These are phyloP conservation scores for Lachnellula hyalina DNA, from an alignment of 2,329 filamentous ascomycete species.

Conservation along the genomic window DNA sequence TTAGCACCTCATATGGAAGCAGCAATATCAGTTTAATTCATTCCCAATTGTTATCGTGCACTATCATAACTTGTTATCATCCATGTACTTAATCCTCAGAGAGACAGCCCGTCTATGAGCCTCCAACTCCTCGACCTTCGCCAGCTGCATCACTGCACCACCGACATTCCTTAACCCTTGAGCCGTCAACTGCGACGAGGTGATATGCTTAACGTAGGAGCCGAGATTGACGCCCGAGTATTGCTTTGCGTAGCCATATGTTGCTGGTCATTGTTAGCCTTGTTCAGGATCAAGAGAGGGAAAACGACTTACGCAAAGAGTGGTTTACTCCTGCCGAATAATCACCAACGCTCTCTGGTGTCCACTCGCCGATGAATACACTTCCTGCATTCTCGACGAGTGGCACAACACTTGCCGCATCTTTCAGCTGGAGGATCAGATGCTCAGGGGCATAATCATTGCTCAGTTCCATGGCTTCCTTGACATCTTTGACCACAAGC, in stretches of 20 bases:
- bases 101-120: slow-evolving; percentile 76
- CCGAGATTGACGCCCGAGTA: slow-evolving; percentile 96
- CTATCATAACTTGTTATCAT: slow-evolving; percentile 26
- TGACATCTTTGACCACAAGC: slow-evolving; percentile 64
- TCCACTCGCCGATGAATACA: slow-evolving; percentile 95
- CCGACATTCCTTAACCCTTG: slow-evolving; percentile 84
- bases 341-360: slow-evolving; percentile 94
- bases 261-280: slow-evolving; percentile 52
- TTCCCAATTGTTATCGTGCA: neutral
- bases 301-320: slow-evolving; percentile 72
- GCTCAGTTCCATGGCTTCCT: slow-evolving; percentile 74
- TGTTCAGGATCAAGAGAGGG: neutral
- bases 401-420: slow-evolving; percentile 69
- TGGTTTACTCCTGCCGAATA: slow-evolving; percentile 98
- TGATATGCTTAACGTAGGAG: slow-evolving; percentile 98
- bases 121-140: slow-evolving; percentile 89
- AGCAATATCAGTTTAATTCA: too few species aligned
- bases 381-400: slow-evolving; percentile 89
- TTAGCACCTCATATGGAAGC: too few species aligned
- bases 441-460: slow-evolving; percentile 97
- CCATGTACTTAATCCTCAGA: slow-evolving; percentile 50
- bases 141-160: slow-evolving; percentile 86
- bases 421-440: slow-evolving; percentile 80
- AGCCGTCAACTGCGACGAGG: slow-evolving; percentile 81
- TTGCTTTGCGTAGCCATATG: slow-evolving; percentile 96